Percentiles rank a stretch among this genome's conserved stretches.
Evolutionary conservation across 2,329 filamentous ascomycete species (phyloP).

Genomic region (Nigrospora oryzae): DNA sequence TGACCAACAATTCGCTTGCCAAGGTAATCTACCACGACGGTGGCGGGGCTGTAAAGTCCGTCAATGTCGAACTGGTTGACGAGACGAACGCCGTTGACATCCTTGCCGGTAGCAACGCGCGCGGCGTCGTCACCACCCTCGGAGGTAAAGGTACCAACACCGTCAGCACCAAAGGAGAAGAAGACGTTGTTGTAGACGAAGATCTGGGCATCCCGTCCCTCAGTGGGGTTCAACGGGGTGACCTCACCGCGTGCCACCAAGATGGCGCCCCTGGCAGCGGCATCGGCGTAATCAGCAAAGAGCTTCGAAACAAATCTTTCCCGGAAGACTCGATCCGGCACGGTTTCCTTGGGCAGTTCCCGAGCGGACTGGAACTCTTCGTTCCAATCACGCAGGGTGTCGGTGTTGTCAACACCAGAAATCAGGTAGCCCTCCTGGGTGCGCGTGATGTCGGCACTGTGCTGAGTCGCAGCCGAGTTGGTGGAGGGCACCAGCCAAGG

Average conservation of each 20-base stretch:
- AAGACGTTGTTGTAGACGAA: constrained; percentile 99
- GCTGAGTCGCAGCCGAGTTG: constrained; percentile 55
- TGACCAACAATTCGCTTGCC: constrained; percentile 96
- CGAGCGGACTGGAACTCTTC: constrained; percentile 97
- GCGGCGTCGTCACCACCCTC: constrained; percentile 97
- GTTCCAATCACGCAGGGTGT: constrained; percentile 96
- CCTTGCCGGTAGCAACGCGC: constrained; percentile 90
- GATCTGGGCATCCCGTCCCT: constrained; percentile 87
- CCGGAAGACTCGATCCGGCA: constrained; percentile 93
- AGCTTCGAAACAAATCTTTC: constrained; percentile 91
- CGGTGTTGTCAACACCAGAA: constrained; percentile 83
- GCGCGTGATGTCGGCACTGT: constrained; percentile 76
- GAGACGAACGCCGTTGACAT: constrained; percentile 85
- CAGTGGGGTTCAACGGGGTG: constrained; percentile 87
- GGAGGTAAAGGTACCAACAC: constrained; percentile 91
- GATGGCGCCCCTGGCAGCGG: constrained; percentile 83
- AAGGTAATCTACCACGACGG: constrained; percentile 92
- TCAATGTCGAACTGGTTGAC: constrained; percentile 97
- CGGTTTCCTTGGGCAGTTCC: constrained; percentile 85
- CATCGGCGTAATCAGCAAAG: constrained; percentile 96
- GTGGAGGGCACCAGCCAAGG: constrained; percentile 81
- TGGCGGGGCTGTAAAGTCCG: constrained; percentile 89
- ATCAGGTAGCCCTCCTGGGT: constrained; percentile 91
- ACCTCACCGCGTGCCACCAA: constrained; percentile 90
- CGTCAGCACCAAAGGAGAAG: constrained; percentile 96